Percentiles rank a stretch among this genome's conserved stretches.
Conservation (phyloP, 805 yeast species). For the Saccharomyces jurei region DNA sequence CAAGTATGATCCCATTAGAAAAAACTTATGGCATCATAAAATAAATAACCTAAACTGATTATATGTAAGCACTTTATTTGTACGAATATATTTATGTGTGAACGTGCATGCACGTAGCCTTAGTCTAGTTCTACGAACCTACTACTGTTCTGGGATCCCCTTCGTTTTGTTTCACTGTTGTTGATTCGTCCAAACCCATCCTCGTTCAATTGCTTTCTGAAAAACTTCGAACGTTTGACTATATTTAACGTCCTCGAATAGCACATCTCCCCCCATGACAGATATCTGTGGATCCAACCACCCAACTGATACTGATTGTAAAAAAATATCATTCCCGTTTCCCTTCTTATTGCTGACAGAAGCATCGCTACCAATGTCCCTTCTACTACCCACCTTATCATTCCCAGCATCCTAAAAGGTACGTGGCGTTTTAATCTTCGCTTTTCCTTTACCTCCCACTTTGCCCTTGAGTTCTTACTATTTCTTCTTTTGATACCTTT, state of each 20-base stretch:
- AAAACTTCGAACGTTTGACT: slow-evolving; percentile 43
- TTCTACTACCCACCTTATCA: slow-evolving; percentile 49
- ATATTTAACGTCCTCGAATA: slow-evolving; percentile 42
- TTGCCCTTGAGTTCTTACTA: background rate
- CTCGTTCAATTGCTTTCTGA: slow-evolving; percentile 27
- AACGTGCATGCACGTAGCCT: background rate
- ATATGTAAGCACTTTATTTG: background rate
- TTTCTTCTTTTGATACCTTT: background rate
- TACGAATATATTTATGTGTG: background rate
- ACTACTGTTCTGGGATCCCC: background rate
- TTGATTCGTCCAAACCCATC: slow-evolving; percentile 14
- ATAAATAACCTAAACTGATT: slow-evolving; percentile 9
- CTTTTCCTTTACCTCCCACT: background rate
- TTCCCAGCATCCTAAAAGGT: background rate
- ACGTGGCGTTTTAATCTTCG: background rate
- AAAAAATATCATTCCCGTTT: slow-evolving; percentile 58
- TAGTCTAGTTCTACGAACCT: background rate
- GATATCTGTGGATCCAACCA: slow-evolving; percentile 43
- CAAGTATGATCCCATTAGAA: slow-evolving; percentile 55
- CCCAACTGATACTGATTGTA: slow-evolving; percentile 34
- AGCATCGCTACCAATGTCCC: slow-evolving; percentile 71
- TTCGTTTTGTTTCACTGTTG: background rate
- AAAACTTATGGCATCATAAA: slow-evolving; percentile 52
- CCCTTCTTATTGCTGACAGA: slow-evolving; percentile 76
- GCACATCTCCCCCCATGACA: slow-evolving; percentile 53